Percentiles rank a stretch among this genome's conserved stretches.
phyloP scores from a whole-genome alignment of 176 grass and related monocot species.

The Hsuehochloa calcarea region DNA sequence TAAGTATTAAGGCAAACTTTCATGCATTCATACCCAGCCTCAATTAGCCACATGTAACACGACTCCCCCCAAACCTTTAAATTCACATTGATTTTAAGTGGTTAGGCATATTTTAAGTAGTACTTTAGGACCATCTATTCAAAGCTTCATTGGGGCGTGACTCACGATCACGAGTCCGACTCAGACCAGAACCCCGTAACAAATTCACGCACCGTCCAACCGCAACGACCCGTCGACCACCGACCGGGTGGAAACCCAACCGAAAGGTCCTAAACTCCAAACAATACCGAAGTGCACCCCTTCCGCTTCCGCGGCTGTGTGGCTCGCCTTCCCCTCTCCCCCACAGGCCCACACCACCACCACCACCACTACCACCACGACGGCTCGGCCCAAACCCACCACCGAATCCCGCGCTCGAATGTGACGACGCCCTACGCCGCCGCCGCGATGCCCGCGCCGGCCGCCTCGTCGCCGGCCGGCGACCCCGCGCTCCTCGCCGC shows the following conservation, averaged over 20 bases:
- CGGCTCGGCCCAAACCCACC: not conserved
- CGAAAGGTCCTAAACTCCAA: not conserved
- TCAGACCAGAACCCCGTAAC: not conserved
- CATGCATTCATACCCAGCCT: not conserved
- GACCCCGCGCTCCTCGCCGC: conserved; percentile 44
- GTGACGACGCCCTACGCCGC: not conserved
- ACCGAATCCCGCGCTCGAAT: not conserved
- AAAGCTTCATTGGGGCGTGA: not conserved
- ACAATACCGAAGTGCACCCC: conserved; percentile 20
- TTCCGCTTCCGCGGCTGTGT: conserved; percentile 17
- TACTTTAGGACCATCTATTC: not conserved
- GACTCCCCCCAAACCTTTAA: not conserved
- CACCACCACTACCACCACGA: not conserved
- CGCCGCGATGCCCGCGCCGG: conserved; percentile 47
- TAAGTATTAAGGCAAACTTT: not conserved
- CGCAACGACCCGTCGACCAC: conserved; percentile 7
- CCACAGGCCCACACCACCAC: not conserved
- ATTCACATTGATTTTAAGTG: not conserved
- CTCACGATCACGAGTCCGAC: not conserved
- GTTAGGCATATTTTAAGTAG: conserved; percentile 4
- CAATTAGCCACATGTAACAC: conserved; percentile 30
- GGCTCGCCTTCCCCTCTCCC: conserved; percentile 34
- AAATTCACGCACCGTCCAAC: conserved; percentile 20
- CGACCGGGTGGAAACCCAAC: conserved; percentile 19
- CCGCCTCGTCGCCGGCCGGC: conserved; percentile 23